Base-by-base conservation (phyloP, 2,329 filamentous ascomycete genomes). In the Aspergillus sp. region DNA sequence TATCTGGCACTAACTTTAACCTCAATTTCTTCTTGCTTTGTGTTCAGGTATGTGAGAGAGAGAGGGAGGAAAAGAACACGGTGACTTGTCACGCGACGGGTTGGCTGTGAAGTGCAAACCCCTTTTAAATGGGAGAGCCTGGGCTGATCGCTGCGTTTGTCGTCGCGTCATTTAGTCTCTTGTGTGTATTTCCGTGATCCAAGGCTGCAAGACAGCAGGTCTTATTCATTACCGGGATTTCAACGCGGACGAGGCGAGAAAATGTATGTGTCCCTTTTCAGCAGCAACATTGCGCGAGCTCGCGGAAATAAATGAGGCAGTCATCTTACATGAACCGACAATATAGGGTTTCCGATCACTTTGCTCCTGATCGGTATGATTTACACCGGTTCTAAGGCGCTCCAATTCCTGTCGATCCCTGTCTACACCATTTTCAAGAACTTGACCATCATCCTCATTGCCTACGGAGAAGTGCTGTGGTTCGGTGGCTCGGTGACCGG, bases 381-480 rank as follows among this genome's bases (percentile, higher is more conserved):
- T 71, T 98, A 97, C 73, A 97, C 93, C 46, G 84, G 88, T 62
- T 93, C 88, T 62, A 96, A 96, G 75, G 89, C 93, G 19, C 82
- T 98, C 41, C 89, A 96, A 71, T 97, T 84, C 71, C 85, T 98
- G 51, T 96, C 90, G 30, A 94, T 98, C 47, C 93, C 93, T 27
- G 93, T 98, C 28, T 98, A 98, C 73, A 98, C 93, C 47, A 98
- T 98, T 67, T 98, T 98, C 80, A 98, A 98, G 80, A 98, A 98
- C 74, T 72, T 98, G 75, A 97, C 93, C 51, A 98, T 94, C 68
- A 97, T 98, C 61, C 82, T 97, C 55, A 98, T 97, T 62, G 93
- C 93, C 47, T 98, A 98, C 58, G 93, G 93, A 57, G 93, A 98
- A 72, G 91, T 98, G 29, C 79, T 98, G 45, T 97, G 91, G 90